Evolutionary conservation across 805 yeast genomes (phyloP).

Genomic region (Jamesozyma piceae): DNA sequence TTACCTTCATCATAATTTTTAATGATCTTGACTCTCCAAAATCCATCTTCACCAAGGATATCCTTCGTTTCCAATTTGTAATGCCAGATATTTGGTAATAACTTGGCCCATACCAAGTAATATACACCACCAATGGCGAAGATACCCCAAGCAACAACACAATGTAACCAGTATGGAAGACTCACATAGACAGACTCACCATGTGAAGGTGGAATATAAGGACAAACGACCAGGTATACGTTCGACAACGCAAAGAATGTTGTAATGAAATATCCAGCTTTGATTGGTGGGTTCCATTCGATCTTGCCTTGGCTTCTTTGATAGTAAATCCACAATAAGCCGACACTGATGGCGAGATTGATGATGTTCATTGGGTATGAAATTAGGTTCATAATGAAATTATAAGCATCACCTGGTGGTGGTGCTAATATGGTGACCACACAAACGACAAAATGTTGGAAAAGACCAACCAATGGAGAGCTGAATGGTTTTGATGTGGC

Average conservation of each 20-base stretch:
- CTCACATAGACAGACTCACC: conserved; percentile 60
- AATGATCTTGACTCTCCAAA: conserved; percentile 55
- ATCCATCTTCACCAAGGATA: conserved; percentile 56
- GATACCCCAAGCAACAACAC: conserved; percentile 75
- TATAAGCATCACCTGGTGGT: conserved; percentile 83
- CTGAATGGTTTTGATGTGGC: conserved; percentile 65
- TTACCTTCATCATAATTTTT: conserved; percentile 14
- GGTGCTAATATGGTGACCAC: conserved; percentile 66
- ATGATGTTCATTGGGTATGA: conserved; percentile 76
- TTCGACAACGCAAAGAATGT: conserved; percentile 57
- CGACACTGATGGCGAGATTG: conserved; percentile 55
- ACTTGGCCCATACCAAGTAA: conserved; percentile 54
- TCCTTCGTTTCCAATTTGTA: conserved; percentile 46
- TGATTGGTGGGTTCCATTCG: conserved; percentile 65
- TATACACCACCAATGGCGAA: conserved; percentile 56
- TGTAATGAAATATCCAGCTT: conserved; percentile 54
- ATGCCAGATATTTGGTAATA: conserved; percentile 47
- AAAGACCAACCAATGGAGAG: conserved; percentile 63
- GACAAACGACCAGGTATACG: conserved; percentile 61
- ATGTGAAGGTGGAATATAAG: conserved; percentile 62
- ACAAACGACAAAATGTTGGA: conserved; percentile 72
- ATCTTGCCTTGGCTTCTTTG: conserved; percentile 40
- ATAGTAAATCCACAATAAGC: conserved; percentile 46
- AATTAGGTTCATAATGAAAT: conserved; percentile 67
- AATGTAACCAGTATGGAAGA: conserved; percentile 70